phyloP scores from a whole-genome alignment of 2,329 filamentous ascomycete species.

The Apiospora sp. region DNA sequence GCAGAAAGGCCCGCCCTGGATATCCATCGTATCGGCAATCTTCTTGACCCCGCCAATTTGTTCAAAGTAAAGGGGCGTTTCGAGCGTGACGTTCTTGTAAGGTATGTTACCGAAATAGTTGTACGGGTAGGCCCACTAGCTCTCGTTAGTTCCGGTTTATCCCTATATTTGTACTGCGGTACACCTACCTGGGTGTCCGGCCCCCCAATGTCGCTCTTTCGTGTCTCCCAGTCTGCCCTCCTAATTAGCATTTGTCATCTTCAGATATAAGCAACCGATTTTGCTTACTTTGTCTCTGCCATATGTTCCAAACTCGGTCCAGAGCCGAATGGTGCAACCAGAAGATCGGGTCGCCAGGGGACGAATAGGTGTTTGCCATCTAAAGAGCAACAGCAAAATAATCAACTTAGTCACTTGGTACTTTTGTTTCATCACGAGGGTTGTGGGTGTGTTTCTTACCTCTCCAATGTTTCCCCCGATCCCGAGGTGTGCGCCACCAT shows the following conservation, averaged over 20 bases:
- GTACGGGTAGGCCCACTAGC: conserved; percentile 41
- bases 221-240: conserved; percentile 35
- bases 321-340: conserved; percentile 43
- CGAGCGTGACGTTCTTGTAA: conserved; percentile 45
- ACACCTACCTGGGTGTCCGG: conserved; percentile 36
- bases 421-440: background rate
- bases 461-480: conserved; percentile 43
- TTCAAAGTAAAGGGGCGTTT: conserved; percentile 32
- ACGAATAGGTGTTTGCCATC: conserved; percentile 41
- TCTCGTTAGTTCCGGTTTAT: conserved; percentile 20
- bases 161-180: background rate
- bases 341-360: conserved; percentile 43
- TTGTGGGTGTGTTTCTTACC: conserved; percentile 25
- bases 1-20: conserved; percentile 28
- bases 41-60: conserved; percentile 27
- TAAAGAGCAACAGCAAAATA: conserved; percentile 2
- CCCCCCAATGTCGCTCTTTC: conserved; percentile 42
- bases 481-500: conserved; percentile 39
- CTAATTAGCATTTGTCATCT: background rate
- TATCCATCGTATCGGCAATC: conserved; percentile 31
- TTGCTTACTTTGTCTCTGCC: conserved; percentile 38
- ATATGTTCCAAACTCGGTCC: conserved; percentile 41
- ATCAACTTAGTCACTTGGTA: no score
- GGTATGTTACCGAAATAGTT: conserved; percentile 42
- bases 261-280: background rate